Evolutionary conservation across 2,329 filamentous ascomycete species (phyloP).

Genomic region (Microcyclospora tardicrescens): DNA sequence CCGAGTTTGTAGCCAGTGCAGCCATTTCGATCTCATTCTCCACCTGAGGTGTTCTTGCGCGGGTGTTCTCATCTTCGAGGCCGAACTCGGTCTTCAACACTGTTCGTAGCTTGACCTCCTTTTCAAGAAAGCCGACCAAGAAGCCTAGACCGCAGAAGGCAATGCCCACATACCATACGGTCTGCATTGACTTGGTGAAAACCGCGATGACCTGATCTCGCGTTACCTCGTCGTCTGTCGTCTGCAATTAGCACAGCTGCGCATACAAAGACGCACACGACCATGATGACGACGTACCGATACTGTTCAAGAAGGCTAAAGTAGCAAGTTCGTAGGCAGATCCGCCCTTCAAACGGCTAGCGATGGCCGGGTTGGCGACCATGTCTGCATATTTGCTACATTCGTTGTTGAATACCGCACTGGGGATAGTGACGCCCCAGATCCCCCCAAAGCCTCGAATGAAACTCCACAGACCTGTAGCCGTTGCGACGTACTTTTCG

Average conservation of each 20-base stretch:
- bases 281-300: no score
- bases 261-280: no score
- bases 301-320: conserved; percentile 2
- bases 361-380: not conserved
- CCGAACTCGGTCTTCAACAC: conserved; percentile 5
- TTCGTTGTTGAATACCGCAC: conserved; percentile 26
- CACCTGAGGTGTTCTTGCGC: no score
- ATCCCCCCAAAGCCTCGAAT: conserved; percentile 33
- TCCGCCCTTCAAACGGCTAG: conserved; percentile 1
- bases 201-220: conserved; percentile 1
- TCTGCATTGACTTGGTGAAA: conserved; percentile 2
- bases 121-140: conserved; percentile 4
- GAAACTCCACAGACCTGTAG: conserved; percentile 32
- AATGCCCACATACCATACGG: conserved; percentile 5
- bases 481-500: conserved; percentile 25
- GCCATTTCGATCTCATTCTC: no score
- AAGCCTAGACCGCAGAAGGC: conserved; percentile 4
- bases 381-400: conserved; percentile 1
- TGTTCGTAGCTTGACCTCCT: conserved; percentile 5
- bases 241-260: no score
- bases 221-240: not conserved
- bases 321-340: conserved; percentile 3
- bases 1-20: no score
- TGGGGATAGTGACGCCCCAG: conserved; percentile 33
- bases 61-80: conserved; percentile 4